Conservation (phyloP, 2,329 filamentous ascomycete species). For the Neurospora sp. region DNA sequence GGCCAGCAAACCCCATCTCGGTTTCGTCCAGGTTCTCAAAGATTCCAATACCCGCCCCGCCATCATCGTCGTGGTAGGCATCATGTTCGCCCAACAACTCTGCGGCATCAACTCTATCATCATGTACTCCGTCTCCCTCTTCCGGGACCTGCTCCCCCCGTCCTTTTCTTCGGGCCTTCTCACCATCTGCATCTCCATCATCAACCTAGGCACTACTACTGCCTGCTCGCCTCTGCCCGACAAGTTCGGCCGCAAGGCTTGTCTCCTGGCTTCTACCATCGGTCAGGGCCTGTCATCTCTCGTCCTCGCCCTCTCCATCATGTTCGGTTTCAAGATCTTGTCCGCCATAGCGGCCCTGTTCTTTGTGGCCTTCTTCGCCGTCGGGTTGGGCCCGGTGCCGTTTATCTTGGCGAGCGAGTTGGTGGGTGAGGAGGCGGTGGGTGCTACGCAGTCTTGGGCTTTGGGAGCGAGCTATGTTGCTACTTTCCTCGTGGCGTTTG, state of each 20-base stretch:
- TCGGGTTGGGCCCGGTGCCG: constrained; percentile 85
- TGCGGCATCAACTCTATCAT: constrained; percentile 94
- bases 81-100: constrained; percentile 89
- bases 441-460: constrained; percentile 82
- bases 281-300: constrained; percentile 77
- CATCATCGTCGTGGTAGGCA: constrained; percentile 73
- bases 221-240: constrained; percentile 78
- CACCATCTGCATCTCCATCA: constrained; percentile 75
- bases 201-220: constrained; percentile 78
- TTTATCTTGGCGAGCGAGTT: constrained; percentile 91
- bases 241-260: constrained; percentile 76
- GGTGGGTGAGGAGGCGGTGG: constrained; percentile 81
- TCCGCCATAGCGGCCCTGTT: constrained; percentile 72
- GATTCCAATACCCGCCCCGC: constrained; percentile 61
- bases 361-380: constrained; percentile 83
- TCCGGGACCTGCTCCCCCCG: constrained; percentile 69
- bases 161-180: constrained; percentile 60
- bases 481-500: constrained; percentile 87
- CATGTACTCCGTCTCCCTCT: constrained; percentile 93
- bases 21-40: constrained; percentile 55
- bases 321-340: constrained; percentile 59
- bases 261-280: constrained; percentile 69
- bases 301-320: constrained; percentile 70
- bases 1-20: constrained; percentile 31
- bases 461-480: constrained; percentile 81